phyloP scores from a whole-genome alignment of 257 asterid species.

The Solanum ossicruentum region DNA sequence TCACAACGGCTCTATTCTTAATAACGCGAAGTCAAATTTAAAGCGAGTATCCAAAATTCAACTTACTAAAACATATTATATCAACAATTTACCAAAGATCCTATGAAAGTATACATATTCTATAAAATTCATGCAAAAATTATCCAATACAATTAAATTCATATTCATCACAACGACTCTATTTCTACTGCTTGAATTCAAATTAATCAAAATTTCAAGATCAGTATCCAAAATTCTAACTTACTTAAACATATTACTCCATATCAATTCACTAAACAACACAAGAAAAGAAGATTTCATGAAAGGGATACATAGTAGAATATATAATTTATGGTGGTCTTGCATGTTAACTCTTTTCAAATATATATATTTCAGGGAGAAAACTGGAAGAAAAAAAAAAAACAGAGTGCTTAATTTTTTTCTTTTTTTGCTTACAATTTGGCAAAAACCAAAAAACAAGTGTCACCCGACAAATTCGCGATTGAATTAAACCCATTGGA shows the following conservation, averaged over 20 bases:
- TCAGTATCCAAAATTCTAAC: background rate
- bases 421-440: background rate
- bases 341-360: background rate
- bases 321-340: background rate
- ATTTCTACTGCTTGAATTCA: background rate
- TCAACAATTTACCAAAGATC: too few species aligned
- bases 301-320: background rate
- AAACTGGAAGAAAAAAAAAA: background rate
- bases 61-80: too few species aligned
- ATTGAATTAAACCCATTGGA: background rate
- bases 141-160: background rate
- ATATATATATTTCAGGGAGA: background rate
- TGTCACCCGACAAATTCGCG: background rate
- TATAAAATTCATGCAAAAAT: background rate
- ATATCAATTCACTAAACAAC: background rate
- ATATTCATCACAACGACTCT: background rate
- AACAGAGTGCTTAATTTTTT: background rate
- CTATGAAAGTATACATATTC: too few species aligned
- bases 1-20: too few species aligned
- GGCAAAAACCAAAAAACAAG: background rate
- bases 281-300: background rate
- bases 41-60: too few species aligned
- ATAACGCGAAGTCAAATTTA: too few species aligned
- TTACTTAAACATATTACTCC: background rate
- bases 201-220: background rate